A percentile compares a stretch with the other conserved stretches of the same genome.
phyloP scores from a whole-genome alignment of 441 rosid genomes.

The Pelargonium australe region DNA sequence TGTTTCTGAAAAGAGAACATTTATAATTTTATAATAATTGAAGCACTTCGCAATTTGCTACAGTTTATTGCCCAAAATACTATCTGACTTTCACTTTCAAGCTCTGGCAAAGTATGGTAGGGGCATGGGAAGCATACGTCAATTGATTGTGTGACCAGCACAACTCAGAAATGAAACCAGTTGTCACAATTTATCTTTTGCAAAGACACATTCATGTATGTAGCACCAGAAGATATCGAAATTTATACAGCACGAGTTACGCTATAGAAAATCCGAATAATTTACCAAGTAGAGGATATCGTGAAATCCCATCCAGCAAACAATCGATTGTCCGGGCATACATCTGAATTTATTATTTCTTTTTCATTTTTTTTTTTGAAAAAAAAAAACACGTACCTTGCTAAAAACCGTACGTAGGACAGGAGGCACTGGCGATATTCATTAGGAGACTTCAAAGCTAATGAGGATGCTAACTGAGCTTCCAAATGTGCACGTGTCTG shows the following conservation, averaged over 20 bases:
- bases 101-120: background rate
- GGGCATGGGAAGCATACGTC: background rate
- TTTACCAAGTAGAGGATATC: background rate
- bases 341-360: background rate
- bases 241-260: background rate
- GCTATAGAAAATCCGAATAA: background rate
- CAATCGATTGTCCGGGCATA: background rate
- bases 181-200: background rate
- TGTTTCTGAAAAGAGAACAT: background rate
- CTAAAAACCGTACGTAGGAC: constrained; percentile 76
- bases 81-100: background rate
- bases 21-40: background rate
- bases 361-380: background rate
- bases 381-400: constrained; percentile 48
- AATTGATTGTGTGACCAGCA: background rate
- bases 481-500: constrained; percentile 96
- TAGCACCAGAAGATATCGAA: background rate
- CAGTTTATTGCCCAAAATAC: background rate
- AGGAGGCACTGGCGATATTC: constrained; percentile 94
- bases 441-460: constrained; percentile 70
- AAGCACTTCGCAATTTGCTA: background rate
- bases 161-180: background rate
- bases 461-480: constrained; percentile 83
- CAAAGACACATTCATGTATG: background rate
- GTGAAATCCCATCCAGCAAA: background rate